Evolutionary conservation across 768 basidiomycete genomes (phyloP), one percentile per base, ranked within the genome.

Genomic region (Filobasidium wieringae): DNA sequence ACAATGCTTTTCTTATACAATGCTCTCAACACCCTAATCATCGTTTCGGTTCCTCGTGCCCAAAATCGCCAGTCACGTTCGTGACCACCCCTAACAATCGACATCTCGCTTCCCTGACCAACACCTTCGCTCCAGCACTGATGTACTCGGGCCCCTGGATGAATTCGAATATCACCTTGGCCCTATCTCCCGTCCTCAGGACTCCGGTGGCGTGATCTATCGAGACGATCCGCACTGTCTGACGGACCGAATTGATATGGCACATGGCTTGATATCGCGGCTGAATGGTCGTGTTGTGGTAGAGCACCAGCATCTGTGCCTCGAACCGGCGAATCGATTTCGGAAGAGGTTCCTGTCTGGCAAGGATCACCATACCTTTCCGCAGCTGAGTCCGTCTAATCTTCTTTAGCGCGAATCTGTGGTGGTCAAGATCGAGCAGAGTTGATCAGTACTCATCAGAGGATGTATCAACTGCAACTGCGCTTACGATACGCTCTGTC

Each of bases 101-200:
- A 0, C 91, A 95, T 77, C 89, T 90, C 3, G 92, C 93, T 74
- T 97, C 95, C 37, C 93, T 79, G 72, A 97, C 91, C 12, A 99
- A 75, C 24, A 93, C 78, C 74, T 91, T 89, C 84, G 88, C 88
- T 27, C 92, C 92, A 64, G 84, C 85, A 71, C 92, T 91, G 62
- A 97, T 78, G 69, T 84, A 92, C 77, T 95, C 93, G 0, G 88
- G 85, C 14, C 87, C 84, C 55, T 93, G 56, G 26, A 57, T 87
- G 68, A 96, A 93, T 75, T 96, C 88, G 65, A 97, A 96, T 32
- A 81, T 80, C n/a, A 96, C 89, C 2, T 84, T 90, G 2, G 90
- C 88, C 31, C 91, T 81, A 69, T 99, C 95, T 4, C 95, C 95
- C 0, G 93, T 99, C 19, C 93, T 84, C 29, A 99, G 77, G 34